Evolutionary conservation across 208 protist genomes (phyloP).

Genomic region (Pavlovales sp.): DNA sequence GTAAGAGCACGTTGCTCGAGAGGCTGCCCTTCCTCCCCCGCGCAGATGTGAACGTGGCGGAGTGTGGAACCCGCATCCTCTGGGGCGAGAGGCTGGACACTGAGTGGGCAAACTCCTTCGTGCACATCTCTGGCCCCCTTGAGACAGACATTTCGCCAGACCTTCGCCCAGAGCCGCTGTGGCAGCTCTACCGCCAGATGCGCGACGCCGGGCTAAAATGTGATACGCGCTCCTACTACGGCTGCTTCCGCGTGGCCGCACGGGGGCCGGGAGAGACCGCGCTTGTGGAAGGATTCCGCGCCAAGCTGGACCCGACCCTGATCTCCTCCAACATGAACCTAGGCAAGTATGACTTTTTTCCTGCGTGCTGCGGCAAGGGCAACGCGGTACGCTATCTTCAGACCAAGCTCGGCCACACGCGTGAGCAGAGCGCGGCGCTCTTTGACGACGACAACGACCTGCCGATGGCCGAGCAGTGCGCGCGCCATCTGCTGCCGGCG

Average conservation of each 20-base stretch:
- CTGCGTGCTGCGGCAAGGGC: not conserved
- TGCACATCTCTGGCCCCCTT: conserved; percentile 8
- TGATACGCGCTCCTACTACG: conserved; percentile 34
- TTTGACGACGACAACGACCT: conserved; percentile 44
- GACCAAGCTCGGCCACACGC: not conserved
- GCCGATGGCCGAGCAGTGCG: conserved; percentile 26
- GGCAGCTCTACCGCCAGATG: not conserved
- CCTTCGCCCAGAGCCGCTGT: conserved; percentile 23
- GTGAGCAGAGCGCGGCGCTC: not conserved
- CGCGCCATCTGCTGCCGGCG: not conserved
- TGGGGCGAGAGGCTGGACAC: not conserved
- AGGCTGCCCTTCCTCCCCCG: conserved; percentile 5
- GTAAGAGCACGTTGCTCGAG: conserved; percentile 22
- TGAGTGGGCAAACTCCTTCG: not conserved
- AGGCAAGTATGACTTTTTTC: conserved; percentile 35
- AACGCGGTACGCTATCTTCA: conserved; percentile 26
- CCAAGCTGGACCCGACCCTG: not conserved
- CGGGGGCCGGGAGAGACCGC: not conserved
- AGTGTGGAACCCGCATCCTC: conserved; percentile 17
- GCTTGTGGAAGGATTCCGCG: not conserved
- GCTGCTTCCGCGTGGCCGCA: conserved; percentile 30
- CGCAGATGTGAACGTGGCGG: not conserved
- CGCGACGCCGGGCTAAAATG: not conserved
- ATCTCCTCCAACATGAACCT: conserved; percentile 20
- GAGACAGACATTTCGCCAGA: not conserved